These are phyloP conservation scores for Carex cristatella DNA, from an alignment of 176 grass and related monocot species.

Conservation along the genomic window DNA sequence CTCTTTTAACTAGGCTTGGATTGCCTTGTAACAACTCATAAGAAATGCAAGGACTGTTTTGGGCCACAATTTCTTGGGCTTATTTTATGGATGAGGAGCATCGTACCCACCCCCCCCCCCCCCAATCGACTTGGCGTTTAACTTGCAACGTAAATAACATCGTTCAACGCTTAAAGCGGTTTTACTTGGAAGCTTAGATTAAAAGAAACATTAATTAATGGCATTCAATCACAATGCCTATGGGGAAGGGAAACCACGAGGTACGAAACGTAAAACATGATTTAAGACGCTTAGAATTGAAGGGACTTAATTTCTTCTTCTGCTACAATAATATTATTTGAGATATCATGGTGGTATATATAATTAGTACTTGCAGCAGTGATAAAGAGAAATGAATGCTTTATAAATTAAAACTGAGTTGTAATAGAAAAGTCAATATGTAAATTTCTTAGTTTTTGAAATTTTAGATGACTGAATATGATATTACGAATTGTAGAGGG, in stretches of 20 bases:
- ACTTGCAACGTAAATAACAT: not conserved
- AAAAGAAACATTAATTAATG: conserved; percentile 14
- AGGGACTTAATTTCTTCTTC: not conserved
- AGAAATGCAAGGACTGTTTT: not conserved
- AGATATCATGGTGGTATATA: no score
- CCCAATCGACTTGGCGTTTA: not conserved
- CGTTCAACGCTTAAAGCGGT: not conserved
- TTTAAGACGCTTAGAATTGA: not conserved
- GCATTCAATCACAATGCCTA: not conserved
- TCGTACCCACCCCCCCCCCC: not conserved
- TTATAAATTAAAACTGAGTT: no score
- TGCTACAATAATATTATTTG: no score
- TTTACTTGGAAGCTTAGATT: not conserved
- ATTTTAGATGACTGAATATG: no score
- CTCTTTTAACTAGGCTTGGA: not conserved
- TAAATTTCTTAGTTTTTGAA: no score
- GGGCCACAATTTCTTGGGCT: not conserved
- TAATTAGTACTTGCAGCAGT: no score
- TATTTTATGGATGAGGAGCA: not conserved
- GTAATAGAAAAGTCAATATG: no score
- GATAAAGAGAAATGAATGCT: no score
- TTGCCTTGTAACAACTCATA: not conserved
- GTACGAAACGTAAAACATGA: not conserved
- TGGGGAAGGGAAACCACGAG: not conserved
- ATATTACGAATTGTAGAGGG: no score